Evolutionary conservation across 2,329 filamentous ascomycete species (phyloP), one percentile per base, ranked within the genome.

Genomic region (Coniochaeta sp.): DNA sequence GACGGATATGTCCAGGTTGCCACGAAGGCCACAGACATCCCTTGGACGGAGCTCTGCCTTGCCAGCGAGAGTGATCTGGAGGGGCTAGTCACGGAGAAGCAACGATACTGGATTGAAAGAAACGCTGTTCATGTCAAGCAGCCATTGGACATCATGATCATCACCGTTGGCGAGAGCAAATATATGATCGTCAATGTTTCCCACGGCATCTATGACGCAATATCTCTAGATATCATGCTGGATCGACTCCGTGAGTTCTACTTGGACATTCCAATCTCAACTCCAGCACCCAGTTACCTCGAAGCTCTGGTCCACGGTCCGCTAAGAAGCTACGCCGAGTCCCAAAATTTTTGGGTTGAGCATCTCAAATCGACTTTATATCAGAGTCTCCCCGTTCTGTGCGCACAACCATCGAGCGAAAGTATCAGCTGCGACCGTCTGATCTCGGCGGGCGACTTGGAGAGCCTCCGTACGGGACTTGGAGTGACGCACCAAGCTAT

Each of bases 191-290:
- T 96, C 2, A 82, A 89, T 54, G 86, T 96, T 0, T 96, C 96
- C 73, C 93, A 97, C 70, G 91, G 84, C 0, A 72, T 96, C 0
- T 97, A 97, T 66, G 93, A 97, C 72, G 93, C 91, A 1, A 88
- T 83, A 64, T 93, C 91, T 62, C 81, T 96, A 43, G 79, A 82
- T 1, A 71, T 91, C 26, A 79, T 96, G 43, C 78, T 96, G 22
- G 70, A 81, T 3, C 73, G 79, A 22, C 77, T 96, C 2, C 73
- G 76, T 31, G 67, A 74, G 3, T 74, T 79, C 5, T 91, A 90
- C 66, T 64, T 68, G 1, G 38, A 17, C 68, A 16, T 2, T 58
- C 58, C 2, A 26, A 66, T 54, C 8, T 67, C 61, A 40, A 66
- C 2, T 1, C 69, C 0, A 67, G 77, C 77, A 0, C 84, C 85